These are phyloP conservation scores for Thielaviopsis musarum DNA, from an alignment of 2,329 filamentous ascomycete species.

Conservation along the genomic window DNA sequence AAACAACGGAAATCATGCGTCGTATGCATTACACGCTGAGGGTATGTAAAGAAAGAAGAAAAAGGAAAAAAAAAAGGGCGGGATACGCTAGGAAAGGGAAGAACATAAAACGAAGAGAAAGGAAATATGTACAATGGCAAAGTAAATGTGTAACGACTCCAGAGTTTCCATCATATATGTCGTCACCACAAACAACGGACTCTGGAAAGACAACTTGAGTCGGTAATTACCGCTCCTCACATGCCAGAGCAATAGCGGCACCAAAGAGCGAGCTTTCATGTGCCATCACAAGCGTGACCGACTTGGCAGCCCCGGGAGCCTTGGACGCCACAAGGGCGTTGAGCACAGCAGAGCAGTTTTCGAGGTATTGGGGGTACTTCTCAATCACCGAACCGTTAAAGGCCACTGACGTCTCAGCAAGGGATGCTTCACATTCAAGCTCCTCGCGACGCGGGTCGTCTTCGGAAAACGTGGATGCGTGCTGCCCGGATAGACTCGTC, in stretches of 20 bases:
- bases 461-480: conserved; percentile 21
- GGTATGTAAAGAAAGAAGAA: background rate
- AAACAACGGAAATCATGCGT: background rate
- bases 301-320: conserved; percentile 16
- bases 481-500: conserved; percentile 24
- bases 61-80: background rate
- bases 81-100: background rate
- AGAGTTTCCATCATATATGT: too few relatives aligned
- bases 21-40: background rate
- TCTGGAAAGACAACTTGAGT: too few relatives aligned
- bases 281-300: conserved; percentile 48
- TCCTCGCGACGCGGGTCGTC: conserved; percentile 21
- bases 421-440: conserved; percentile 32
- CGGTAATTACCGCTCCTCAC: conserved; percentile 17
- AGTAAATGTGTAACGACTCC: background rate
- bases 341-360: conserved; percentile 44
- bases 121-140: background rate
- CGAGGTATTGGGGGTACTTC: conserved; percentile 53
- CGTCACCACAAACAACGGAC: too few relatives aligned
- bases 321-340: conserved; percentile 37
- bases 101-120: background rate
- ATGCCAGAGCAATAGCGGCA: conserved; percentile 52
- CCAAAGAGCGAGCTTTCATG: conserved; percentile 60
- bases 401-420: conserved; percentile 42
- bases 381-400: conserved; percentile 70